phyloP scores from a whole-genome alignment of 305 asterid genomes.

The Rubia tinctorum region DNA sequence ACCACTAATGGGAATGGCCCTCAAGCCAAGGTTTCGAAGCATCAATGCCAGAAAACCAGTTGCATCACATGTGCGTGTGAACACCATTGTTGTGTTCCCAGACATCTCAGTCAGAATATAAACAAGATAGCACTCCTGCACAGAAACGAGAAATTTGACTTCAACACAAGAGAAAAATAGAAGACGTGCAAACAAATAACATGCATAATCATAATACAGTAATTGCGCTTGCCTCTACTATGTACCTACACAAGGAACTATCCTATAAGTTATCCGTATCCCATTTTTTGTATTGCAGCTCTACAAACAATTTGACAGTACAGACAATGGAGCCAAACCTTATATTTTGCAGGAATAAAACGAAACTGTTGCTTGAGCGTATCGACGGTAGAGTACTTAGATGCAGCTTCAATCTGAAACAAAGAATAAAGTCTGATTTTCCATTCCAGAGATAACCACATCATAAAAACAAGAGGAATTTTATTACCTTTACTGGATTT shows the following conservation, averaged over 20 bases:
- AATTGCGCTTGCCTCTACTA: neutral
- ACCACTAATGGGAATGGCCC: conserved; percentile 90
- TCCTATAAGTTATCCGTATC: too few species aligned
- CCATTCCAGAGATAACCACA: neutral
- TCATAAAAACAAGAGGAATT: neutral
- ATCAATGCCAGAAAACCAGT: conserved; percentile 69
- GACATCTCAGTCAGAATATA: conserved; percentile 76
- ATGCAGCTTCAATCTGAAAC: conserved; percentile 73
- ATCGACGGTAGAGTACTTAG: conserved; percentile 90
- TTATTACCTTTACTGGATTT: conserved; percentile 81
- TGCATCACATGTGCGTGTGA: conserved; percentile 87
- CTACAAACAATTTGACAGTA: neutral
- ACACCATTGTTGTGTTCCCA: conserved; percentile 85
- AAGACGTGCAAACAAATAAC: neutral
- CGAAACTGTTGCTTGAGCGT: conserved; percentile 80
- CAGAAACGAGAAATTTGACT: neutral
- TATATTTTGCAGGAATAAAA: conserved; percentile 77
- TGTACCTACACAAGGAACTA: too few species aligned
- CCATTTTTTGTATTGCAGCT: neutral
- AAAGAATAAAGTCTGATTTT: conserved; percentile 15
- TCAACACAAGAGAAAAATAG: neutral
- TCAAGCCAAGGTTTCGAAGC: conserved; percentile 81
- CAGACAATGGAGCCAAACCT: conserved; percentile 38
- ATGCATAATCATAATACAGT: neutral
- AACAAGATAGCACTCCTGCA: conserved; percentile 88